Base-by-base conservation (phyloP, 768 basidiomycete species). In the Chalciporus sphaerocephalus region DNA sequence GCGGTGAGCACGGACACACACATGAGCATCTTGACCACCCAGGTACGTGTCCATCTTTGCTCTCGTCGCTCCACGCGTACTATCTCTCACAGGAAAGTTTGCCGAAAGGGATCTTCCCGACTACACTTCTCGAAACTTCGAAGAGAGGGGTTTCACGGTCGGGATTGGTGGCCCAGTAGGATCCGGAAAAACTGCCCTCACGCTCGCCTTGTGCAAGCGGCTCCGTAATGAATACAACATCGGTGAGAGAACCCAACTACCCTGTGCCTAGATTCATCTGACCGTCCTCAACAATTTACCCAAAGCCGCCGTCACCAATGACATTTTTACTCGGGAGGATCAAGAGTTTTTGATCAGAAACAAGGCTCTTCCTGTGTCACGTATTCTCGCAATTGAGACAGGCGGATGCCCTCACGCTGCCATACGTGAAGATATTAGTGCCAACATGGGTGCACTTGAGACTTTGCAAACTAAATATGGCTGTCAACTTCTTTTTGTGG, bases 111-210 rank as follows among this genome's bases (percentile, higher is more conserved):
- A 97, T 65, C 66, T 96, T 64, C 96, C 95, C 8, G 87, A 96
- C 59, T 97, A 88, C 58, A 73, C 83, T 7, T 64, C 68, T 2
- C 74, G 95, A 27, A 87, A 93, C 71, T 98, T 93, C 57, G 78
- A 83, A 41, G 94, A 97, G 68, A 74, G 95, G 51, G 96, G 89
- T 1, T 99, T 97, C 69, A 98, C 95, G 0, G 73, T 99, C 48
- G 95, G 95, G n/a, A 97, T 98, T 44, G 95, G 95, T 59, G 94
- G 94, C 0, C 94, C 94, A 2, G 94, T 98, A n/a, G 94, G 94
- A 9, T 96, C 94, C 2, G 95, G 95, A 3, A 98, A 99, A 73
- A 97, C 95, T 0, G 95, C 95, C 0, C 69, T 97, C 53, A 89
- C 92, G 2, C 80, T 99, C 40, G 90, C 89, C 1, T 76, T 99